Base-by-base conservation (phyloP, 2,329 filamentous ascomycete species). In the Teratosphaeria destructans region DNA sequence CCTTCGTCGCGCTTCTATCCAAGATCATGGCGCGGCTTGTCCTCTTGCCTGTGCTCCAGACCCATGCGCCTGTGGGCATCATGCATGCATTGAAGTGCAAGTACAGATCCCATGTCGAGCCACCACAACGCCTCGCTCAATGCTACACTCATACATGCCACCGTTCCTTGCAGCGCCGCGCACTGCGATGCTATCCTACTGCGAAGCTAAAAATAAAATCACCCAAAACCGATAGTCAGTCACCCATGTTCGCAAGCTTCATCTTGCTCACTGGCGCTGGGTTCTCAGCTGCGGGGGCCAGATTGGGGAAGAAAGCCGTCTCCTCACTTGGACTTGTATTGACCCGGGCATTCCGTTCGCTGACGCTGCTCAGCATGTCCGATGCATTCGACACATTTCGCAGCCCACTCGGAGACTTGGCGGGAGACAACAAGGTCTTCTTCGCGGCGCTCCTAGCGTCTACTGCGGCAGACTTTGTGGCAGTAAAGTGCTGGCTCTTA, bases 381-480 rank as follows among this genome's bases (percentile, higher is more conserved):
- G 61, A 52, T 62, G 60, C 61, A 67, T 66, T 68, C 23, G 61
- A 63, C 12, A 69, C 68, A 52, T 69, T 63, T 23, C 64, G 60
- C 54, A 71, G 62, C 61, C 71, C 71, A 61, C 66, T 70, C 26
- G 64, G 66, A 49, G 61, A 64, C 52, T 63, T 66, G 19, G 47
- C 59, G 23, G 60, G 60, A 55, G 52, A 52, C 57, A 56, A 59
- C 53, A 27, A 55, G 35, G 56, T 57, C 54, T 63, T 63, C 55
- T 66, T 65, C 53, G 32, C 56, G 29, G 52, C 59, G 61, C 52
- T 57, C 59, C 66, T 65, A 54, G 60, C 60, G 19, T 56, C 58
- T 19, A 60, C 59, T 11, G 61, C 58, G n/a, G 62, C 58, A 39
- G 62, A 37, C 60, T 70, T 72, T 57, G 59, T 67, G 26, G 62